These are phyloP conservation scores for Nakazawaea sp. DNA, from an alignment of 805 yeast species.

Conservation along the genomic window DNA sequence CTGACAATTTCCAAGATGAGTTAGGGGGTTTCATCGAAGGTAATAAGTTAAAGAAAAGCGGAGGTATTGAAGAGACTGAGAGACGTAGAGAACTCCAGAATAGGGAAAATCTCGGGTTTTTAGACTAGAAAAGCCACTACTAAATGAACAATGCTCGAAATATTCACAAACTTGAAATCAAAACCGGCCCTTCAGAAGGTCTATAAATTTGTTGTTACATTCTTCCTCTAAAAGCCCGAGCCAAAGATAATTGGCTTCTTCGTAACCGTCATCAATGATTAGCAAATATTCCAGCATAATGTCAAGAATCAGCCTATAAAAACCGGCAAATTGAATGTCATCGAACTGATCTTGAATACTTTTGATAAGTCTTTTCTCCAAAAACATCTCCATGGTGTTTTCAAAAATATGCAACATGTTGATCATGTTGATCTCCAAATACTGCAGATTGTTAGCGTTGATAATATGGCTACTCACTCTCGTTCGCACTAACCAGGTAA, in stretches of 20 bases:
- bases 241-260: not conserved
- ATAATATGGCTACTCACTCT: constrained; percentile 23
- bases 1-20: constrained; percentile 76
- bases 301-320: not conserved
- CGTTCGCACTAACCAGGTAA: constrained; percentile 21
- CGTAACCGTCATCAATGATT: not conserved
- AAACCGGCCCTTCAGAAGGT: too few relatives aligned
- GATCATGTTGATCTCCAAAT: constrained; percentile 5
- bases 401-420: constrained; percentile 6
- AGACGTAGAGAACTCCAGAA: constrained; percentile 60
- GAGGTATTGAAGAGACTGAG: constrained; percentile 87
- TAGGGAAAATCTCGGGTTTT: constrained; percentile 48
- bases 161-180: too few relatives aligned
- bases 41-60: constrained; percentile 67
- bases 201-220: too few relatives aligned
- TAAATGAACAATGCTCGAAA: too few relatives aligned
- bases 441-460: not conserved
- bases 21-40: constrained; percentile 79
- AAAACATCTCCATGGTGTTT: constrained; percentile 1
- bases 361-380: not conserved
- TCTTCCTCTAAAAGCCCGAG: not conserved
- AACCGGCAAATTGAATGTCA: not conserved
- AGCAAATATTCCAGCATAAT: not conserved
- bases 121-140: constrained; percentile 1
- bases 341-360: not conserved